Evolutionary conservation across 2,329 filamentous ascomycete species (phyloP), one percentile per base, ranked within the genome.

Genomic region (Cryphonectria nitschkei): DNA sequence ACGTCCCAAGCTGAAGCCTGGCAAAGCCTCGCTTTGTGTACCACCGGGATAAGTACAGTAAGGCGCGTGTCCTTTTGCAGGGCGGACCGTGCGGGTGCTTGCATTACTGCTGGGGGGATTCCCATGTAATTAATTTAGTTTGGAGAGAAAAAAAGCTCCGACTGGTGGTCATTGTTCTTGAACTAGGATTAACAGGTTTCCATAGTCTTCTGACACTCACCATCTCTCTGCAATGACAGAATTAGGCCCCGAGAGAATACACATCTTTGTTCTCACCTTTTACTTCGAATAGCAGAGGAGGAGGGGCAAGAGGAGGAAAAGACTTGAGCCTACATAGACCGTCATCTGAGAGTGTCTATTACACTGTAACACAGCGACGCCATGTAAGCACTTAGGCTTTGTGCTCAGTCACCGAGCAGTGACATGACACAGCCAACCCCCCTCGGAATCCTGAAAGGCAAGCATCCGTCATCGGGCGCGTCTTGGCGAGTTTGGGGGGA

Each of bases 31-130:
- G 50, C 16, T 34, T 34, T n/a, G 46, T 50, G 46, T 50, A 50
- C 46, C 46, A 1, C 11, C 13, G 41, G 41, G 11, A 13, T 43
- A 43, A 43, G 43, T 46, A 46, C 43, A 46, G 43, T 3, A 46
- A 54, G 52, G 52, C 13, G 52, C 26, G 52, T 58, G 54, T 29
- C 32, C 54, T 58, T 32, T 32, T 32, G 52, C n/a, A 56, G 52
- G 52, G 52, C 52, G 26, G 54, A 32, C 29, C 54, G 54, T 19
- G 54, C 54, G 54, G 54, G 54, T 58, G 26, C 54, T 58, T 58
- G 54, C 54, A 58, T 29, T n/a, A 19, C 16, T 50, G 26, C 29
- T 58, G 54, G 54, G 54, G 52, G 22, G 52, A 29, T 54, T 26
- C 29, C 14, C 54, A 50, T 50, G 46, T 50, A 50, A 22, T 50